A percentile compares a stretch with the other conserved stretches of the same genome.
phyloP scores from a whole-genome alignment of 352 stramenopile genomes.

The Phytophthora meadii region DNA sequence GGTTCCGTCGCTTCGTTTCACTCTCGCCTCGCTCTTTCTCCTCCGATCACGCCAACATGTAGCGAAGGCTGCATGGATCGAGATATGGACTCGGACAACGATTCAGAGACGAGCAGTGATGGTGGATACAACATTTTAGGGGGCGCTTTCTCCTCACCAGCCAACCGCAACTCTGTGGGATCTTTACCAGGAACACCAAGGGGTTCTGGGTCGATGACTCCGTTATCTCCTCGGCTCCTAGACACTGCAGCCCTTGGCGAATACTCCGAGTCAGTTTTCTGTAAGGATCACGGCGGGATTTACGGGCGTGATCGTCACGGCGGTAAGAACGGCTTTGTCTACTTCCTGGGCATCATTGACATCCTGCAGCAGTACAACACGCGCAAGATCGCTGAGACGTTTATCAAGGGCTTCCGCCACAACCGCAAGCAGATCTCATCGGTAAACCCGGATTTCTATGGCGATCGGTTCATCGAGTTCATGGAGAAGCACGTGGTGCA shows the following conservation, averaged over 20 bases:
- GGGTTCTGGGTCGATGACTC: slow-evolving; percentile 16
- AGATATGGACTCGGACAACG: slow-evolving; percentile 44
- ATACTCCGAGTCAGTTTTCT: slow-evolving; percentile 75
- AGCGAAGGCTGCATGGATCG: slow-evolving; percentile 21
- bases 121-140: slow-evolving; percentile 24
- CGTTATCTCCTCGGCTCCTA: slow-evolving; percentile 60
- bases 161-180: slow-evolving; percentile 17
- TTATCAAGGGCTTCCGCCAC: slow-evolving; percentile 88
- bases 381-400: slow-evolving; percentile 91
- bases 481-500: slow-evolving; percentile 83
- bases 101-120: slow-evolving; percentile 56
- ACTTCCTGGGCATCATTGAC: slow-evolving; percentile 94
- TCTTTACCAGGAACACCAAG: slow-evolving; percentile 35
- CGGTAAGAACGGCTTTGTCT: slow-evolving; percentile 84
- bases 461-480: slow-evolving; percentile 91
- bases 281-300: slow-evolving; percentile 77
- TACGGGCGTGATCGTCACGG: slow-evolving; percentile 65
- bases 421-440: slow-evolving; percentile 90
- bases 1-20: slow-evolving; percentile 10
- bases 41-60: slow-evolving; percentile 32
- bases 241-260: slow-evolving; percentile 50
- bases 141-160: slow-evolving; percentile 21
- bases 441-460: slow-evolving; percentile 89
- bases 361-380: slow-evolving; percentile 95
- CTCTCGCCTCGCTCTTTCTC: slow-evolving; percentile 30